Evolutionary conservation across 1,284 basidiomycete genomes (phyloP), one percentile per base, ranked within the genome.

Genomic region (Ceratobasidium sp.): DNA sequence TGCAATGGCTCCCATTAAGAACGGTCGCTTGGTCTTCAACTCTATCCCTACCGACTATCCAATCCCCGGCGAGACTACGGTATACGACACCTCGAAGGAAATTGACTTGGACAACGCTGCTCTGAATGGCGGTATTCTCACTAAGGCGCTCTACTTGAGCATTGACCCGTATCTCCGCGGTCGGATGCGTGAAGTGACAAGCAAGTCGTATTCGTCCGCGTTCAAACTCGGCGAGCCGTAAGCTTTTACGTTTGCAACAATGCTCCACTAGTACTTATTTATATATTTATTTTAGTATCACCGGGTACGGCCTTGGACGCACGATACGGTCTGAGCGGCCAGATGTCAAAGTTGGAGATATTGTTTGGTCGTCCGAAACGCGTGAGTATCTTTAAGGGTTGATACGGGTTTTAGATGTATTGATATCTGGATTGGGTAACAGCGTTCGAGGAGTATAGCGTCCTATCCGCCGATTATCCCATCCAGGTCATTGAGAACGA

Each of bases 121-220:
- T 5, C 83, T 91, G 13, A 83, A 90, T 73, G 90, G 90, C 23
- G 89, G 89, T 0, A 83, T 89, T 79, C 83, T 91, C 26, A 80
- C 89, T 70, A 89, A 90, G 83, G 84, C 85, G 0, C 83, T 90
- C 20, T 85, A 85, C 0, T 80, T 89, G 4, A 87, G 85, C 17
- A 83, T 89, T 40, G 89, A 90, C 80, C 89, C 89, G 0, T 90
- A 89, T 82, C 80, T 89, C 83, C 82, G 87, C 48, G 85, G 83
- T n/a, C 80, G 83, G 28, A 87, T 89, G 88, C 81, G 79, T 26
- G 74, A 77, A 15, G 65, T 66, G 6, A 77, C 64, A 17, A 74
- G 77, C 67, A 79, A 80, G 77, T 79, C 73, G 44, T 81, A 81
- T 56, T 46, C 68, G 4, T 75, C 79, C 38, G 75, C 80, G 1